A percentile compares a stretch with the other conserved stretches of the same genome.
Evolutionary conservation across 2,329 filamentous ascomycete species (phyloP).

Genomic region (Xylariaceae sp.): DNA sequence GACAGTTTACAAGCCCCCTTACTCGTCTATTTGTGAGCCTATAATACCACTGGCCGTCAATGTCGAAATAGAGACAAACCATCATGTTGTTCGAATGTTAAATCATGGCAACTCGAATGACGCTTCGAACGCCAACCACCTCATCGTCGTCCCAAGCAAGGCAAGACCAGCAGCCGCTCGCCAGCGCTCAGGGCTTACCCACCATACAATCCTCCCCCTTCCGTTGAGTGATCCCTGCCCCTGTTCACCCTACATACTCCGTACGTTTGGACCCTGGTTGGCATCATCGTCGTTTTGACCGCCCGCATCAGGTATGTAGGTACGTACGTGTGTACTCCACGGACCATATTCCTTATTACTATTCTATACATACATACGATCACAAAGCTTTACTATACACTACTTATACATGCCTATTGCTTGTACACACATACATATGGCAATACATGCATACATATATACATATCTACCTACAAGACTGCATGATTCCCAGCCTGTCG

Average conservation of each 20-base stretch:
- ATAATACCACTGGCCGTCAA: conserved; percentile 9
- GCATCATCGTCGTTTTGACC: conserved; percentile 37
- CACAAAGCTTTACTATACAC: conserved; percentile 14
- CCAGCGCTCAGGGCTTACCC: conserved; percentile 7
- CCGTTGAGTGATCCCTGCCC: conserved; percentile 27
- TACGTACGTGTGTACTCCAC: conserved; percentile 18
- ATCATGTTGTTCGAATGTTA: conserved; percentile 8
- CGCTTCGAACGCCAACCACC: conserved; percentile 15
- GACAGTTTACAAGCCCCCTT: background rate
- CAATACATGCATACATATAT: conserved; percentile 4
- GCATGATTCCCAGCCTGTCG: conserved; percentile 34
- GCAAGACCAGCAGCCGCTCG: conserved; percentile 3
- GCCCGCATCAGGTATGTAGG: conserved; percentile 27
- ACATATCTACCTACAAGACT: conserved; percentile 14
- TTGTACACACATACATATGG: conserved; percentile 1
- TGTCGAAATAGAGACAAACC: conserved; percentile 10
- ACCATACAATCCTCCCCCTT: conserved; percentile 8
- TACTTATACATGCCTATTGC: conserved; percentile 12
- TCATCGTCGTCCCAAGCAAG: conserved; percentile 3
- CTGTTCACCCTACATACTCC: conserved; percentile 24
- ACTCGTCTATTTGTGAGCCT: conserved; percentile 1
- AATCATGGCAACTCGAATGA: conserved; percentile 23
- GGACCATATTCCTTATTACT: conserved; percentile 30
- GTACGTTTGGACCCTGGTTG: conserved; percentile 28
- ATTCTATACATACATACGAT: too few species aligned